Evolutionary conservation across 2,329 filamentous ascomycete genomes (phyloP).

Genomic region (Arthroderma sp.): DNA sequence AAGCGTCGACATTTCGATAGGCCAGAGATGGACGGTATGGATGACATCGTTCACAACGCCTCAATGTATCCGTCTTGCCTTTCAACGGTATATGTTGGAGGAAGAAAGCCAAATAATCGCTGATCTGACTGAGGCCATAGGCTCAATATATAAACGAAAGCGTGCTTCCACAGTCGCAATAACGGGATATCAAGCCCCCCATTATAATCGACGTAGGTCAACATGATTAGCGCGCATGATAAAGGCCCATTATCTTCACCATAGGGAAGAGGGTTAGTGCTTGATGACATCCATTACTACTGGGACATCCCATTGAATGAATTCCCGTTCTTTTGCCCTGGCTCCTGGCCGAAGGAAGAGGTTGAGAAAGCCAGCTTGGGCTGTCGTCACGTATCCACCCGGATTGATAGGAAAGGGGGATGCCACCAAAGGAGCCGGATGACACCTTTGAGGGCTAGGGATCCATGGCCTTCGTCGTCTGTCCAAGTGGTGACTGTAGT

Average conservation of each 20-base stretch:
- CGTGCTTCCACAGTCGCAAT: neutral
- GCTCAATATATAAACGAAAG: neutral
- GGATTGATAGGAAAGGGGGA: neutral
- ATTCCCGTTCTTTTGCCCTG: neutral
- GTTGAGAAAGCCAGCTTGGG: neutral
- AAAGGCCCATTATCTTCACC: neutral
- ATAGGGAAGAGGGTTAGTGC: neutral
- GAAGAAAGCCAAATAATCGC: neutral
- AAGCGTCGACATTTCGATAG: constrained; percentile 10
- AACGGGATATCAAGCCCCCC: neutral
- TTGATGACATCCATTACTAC: neutral
- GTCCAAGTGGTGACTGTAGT: neutral
- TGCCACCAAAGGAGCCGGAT: neutral
- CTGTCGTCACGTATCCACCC: neutral
- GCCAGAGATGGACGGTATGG: neutral
- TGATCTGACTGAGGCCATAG: neutral
- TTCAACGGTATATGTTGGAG: neutral
- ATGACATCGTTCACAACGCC: neutral
- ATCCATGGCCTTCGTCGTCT: neutral
- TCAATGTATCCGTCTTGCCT: neutral
- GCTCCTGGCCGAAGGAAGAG: neutral
- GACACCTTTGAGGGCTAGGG: neutral
- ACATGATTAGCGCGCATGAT: too few relatives aligned
- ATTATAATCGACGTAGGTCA: too few relatives aligned
- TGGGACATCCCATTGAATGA: neutral